Conservation (phyloP, 441 rosid species). For the Jatropha podagrica region DNA sequence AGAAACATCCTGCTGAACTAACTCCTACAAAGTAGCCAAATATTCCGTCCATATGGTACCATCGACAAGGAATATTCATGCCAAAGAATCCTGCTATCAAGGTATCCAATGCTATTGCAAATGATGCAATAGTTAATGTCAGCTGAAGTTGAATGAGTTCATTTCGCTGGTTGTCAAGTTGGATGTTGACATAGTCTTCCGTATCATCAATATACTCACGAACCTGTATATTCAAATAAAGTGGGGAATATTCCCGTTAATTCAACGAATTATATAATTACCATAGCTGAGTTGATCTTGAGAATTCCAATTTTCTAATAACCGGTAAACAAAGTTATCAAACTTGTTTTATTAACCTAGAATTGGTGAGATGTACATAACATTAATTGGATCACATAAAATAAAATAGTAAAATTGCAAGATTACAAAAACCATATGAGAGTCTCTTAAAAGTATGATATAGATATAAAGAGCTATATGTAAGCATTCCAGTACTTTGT, state of each 20-base stretch:
- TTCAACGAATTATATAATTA: background rate
- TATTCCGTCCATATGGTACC: constrained; percentile 29
- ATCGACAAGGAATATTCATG: constrained; percentile 76
- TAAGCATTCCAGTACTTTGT: background rate
- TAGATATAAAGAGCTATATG: background rate
- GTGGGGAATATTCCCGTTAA: background rate
- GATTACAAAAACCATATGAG: background rate
- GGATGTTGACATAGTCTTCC: constrained; percentile 93
- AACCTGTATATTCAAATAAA: constrained; percentile 44
- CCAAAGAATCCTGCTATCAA: constrained; percentile 74
- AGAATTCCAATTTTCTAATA: background rate
- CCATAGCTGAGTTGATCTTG: background rate
- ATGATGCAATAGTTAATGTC: constrained; percentile 77
- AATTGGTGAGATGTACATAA: background rate
- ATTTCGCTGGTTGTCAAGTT: constrained; percentile 86
- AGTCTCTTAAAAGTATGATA: background rate
- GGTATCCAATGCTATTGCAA: constrained; percentile 73
- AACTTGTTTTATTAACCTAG: background rate
- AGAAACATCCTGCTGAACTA: constrained; percentile 40
- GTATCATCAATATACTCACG: constrained; percentile 97
- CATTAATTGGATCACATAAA: too few relatives aligned
- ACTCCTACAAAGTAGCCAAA: constrained; percentile 16
- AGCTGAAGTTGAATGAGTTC: constrained; percentile 93
- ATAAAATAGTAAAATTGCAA: background rate
- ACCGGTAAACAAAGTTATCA: background rate